Evolutionary conservation across 2,329 filamentous ascomycete genomes (phyloP).

Genomic region (Aspergillus novofumigatus): DNA sequence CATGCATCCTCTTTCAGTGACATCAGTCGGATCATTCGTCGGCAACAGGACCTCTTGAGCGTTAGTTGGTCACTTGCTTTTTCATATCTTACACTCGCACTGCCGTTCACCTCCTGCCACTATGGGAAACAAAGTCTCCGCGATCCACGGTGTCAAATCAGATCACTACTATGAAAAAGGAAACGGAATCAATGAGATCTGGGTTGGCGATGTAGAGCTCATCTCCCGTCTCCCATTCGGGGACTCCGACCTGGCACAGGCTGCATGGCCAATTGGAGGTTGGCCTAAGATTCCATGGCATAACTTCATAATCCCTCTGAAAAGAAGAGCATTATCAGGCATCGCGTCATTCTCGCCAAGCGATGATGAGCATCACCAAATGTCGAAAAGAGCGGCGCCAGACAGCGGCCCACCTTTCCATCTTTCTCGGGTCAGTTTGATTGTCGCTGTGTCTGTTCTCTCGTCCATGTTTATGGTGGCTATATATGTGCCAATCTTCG

Average conservation of each 20-base stretch:
- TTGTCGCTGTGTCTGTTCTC: not conserved
- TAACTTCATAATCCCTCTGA: constrained; percentile 36
- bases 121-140: constrained; percentile 36
- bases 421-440: not conserved
- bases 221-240: constrained; percentile 38
- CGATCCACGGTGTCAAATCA: constrained; percentile 31
- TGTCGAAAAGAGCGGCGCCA: not conserved
- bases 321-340: constrained; percentile 9
- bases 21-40: not conserved
- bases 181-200: constrained; percentile 38
- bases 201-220: constrained; percentile 33
- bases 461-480: not conserved
- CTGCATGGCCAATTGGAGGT: constrained; percentile 28
- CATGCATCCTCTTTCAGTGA: not conserved
- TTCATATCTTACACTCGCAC: not conserved
- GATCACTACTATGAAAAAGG: constrained; percentile 32
- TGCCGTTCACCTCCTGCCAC: not conserved
- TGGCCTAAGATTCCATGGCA: constrained; percentile 39
- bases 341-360: not conserved
- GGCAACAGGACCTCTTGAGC: not conserved
- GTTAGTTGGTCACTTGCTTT: not conserved
- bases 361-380: not conserved
- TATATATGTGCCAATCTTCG: not conserved
- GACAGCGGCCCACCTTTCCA: not conserved
- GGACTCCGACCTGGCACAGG: constrained; percentile 36